Evolutionary conservation across 495 filamentous ascomycete species (phyloP), one percentile per base, ranked within the genome.

Genomic region (Hypoxylon fuscum): DNA sequence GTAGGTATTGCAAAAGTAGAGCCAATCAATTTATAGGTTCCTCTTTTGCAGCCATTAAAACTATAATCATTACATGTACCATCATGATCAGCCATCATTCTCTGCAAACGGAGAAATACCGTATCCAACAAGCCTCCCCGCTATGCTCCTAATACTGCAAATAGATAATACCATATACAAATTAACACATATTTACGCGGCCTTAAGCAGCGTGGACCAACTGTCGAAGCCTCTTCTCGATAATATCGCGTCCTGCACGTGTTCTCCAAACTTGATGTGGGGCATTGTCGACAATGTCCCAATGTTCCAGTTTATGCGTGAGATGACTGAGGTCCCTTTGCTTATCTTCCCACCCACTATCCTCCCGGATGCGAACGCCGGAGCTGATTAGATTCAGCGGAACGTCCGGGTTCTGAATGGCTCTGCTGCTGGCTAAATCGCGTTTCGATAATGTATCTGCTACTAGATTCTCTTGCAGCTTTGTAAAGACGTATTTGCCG

Each of bases 381-480:
- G 90, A 94, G 70, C 90, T 96, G 25, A 97, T 84, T n/a, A 98
- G 77, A 18, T 85, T 85, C 5, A 97, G 70, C 29, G 91, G 90
- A 34, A 86, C 90, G 38, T 88, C 77, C n/a, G 75, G 74, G 68
- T 82, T 81, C 72, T 96, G 90, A 43, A 97, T 94, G 38, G 86
- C 85, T 31, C 87, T 78, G 41, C 92, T 90, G 34, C 86, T 87
- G 37, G 80, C 79, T 18, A 96, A 84, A 62, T 98, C 95, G 20
- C 88, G 90, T 61, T 85, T 88, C 14, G 91, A 91, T 48, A 97
- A 83, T 2, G 87, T 88, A 52, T 87, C 80, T 8, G 93, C 95
- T 15, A 96, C 92, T 1, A 97, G 77, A 53, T 89, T 94, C 77
- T 98, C 95, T 73, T 98, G 95, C 31, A 98, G 79, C 70, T 93